phyloP scores from a whole-genome alignment of 192 early-diverging fungal genomes.

The Coemansia sp. region DNA sequence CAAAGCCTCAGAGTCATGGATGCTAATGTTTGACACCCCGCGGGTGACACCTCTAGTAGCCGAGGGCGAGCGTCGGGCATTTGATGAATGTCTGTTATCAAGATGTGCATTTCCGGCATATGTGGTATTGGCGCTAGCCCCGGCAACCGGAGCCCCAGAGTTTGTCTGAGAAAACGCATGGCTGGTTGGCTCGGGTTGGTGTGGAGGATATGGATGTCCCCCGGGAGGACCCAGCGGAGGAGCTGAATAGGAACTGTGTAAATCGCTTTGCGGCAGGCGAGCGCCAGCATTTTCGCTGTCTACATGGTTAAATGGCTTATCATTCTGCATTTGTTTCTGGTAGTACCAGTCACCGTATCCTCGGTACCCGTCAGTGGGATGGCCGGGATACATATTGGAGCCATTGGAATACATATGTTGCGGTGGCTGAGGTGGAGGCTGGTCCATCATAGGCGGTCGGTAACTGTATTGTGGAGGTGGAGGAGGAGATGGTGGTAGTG shows the following conservation, averaged over 20 bases:
- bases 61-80: slow-evolving; percentile 30
- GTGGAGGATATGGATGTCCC: background rate
- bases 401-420: background rate
- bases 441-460: too few relatives aligned
- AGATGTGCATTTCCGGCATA: background rate
- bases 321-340: slow-evolving; percentile 1
- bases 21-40: slow-evolving; percentile 26
- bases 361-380: slow-evolving; percentile 2
- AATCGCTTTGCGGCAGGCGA: background rate
- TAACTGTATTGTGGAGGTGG: slow-evolving; percentile 4
- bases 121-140: background rate
- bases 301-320: background rate
- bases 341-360: slow-evolving; percentile 11
- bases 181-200: background rate
- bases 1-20: background rate
- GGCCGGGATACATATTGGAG: background rate
- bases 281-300: background rate
- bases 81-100: background rate
- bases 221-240: background rate
- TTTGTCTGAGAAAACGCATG: background rate
- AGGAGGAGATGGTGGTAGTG: too few relatives aligned
- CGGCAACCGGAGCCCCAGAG: background rate
- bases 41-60: slow-evolving; percentile 27
- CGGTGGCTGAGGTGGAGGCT: too few relatives aligned
- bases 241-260: background rate